These are phyloP conservation scores for Tetracladium marchalianum DNA, from an alignment of 495 filamentous ascomycete species.

Conservation along the genomic window DNA sequence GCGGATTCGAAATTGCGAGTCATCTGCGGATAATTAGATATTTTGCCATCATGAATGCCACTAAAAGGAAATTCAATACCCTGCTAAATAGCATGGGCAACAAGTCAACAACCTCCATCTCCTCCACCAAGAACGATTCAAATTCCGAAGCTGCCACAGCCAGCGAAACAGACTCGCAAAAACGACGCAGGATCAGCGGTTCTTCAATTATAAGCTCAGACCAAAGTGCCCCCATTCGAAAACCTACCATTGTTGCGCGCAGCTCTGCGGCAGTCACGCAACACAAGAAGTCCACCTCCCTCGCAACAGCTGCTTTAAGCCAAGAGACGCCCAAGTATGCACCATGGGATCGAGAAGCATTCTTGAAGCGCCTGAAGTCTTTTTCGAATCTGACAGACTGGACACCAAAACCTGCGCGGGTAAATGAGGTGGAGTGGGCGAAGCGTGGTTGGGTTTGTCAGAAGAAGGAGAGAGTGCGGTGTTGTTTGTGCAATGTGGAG, in stretches of 20 bases:
- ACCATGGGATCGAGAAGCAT: slow-evolving; percentile 74
- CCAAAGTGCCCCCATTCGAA: slow-evolving; percentile 9
- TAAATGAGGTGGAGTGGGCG: slow-evolving; percentile 92
- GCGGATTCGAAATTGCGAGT: no score
- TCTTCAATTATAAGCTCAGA: not conserved
- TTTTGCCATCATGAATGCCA: slow-evolving; percentile 35
- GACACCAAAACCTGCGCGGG: slow-evolving; percentile 66
- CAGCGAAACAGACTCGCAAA: slow-evolving; percentile 26
- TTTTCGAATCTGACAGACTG: slow-evolving; percentile 86
- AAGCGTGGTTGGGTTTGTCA: slow-evolving; percentile 87
- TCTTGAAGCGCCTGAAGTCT: slow-evolving; percentile 73
- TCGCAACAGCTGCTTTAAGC: slow-evolving; percentile 20
- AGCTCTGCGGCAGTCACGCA: slow-evolving; percentile 30
- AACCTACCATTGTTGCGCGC: slow-evolving; percentile 15
- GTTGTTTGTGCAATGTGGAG: slow-evolving; percentile 72
- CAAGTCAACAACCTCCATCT: slow-evolving; percentile 14
- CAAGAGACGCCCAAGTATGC: slow-evolving; percentile 42
- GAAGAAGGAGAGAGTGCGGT: slow-evolving; percentile 71
- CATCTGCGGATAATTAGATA: no score
- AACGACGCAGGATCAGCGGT: slow-evolving; percentile 36
- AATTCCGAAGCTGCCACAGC: slow-evolving; percentile 19
- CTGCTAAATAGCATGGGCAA: slow-evolving; percentile 40
- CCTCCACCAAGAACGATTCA: slow-evolving; percentile 15
- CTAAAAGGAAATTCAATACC: slow-evolving; percentile 48
- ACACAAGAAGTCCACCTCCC: slow-evolving; percentile 31